Evolutionary conservation across 2,329 filamentous ascomycete genomes (phyloP).

Genomic region (Botrytis aclada): DNA sequence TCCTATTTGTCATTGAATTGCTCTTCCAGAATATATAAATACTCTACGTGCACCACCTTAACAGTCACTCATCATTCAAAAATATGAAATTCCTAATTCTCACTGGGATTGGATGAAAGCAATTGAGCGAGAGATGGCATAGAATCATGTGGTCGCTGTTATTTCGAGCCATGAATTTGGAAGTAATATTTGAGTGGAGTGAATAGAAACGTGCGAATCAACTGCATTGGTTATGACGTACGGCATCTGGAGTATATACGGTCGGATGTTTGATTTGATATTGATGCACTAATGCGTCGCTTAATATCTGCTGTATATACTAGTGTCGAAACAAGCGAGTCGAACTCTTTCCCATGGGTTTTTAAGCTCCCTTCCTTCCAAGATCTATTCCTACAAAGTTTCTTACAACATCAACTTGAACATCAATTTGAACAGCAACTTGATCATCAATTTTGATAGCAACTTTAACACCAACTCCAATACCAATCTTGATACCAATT

Average conservation of each 20-base stretch:
- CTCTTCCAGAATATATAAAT: not conserved
- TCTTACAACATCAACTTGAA: too few relatives aligned
- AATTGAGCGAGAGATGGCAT: accelerated
- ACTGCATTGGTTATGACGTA: too few relatives aligned
- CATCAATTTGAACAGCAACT: not conserved
- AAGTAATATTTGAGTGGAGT: not conserved
- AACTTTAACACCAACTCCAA: not conserved
- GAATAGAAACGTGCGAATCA: not conserved
- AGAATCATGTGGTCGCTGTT: not conserved
- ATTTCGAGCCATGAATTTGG: not conserved
- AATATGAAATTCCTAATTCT: not conserved
- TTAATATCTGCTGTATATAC: not conserved
- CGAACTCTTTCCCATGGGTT: too few relatives aligned
- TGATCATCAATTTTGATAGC: not conserved
- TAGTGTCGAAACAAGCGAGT: not conserved
- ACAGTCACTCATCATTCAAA: not conserved
- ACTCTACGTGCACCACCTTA: too few relatives aligned
- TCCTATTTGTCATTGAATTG: not conserved
- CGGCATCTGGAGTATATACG: not conserved
- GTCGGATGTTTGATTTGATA: not conserved
- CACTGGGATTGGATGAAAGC: not conserved
- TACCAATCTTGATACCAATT: not conserved
- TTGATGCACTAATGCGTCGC: too few relatives aligned
- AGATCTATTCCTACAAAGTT: not conserved
- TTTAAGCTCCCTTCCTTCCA: not conserved